These are phyloP conservation scores for Hypoxylon cercidicola DNA, from an alignment of 495 filamentous ascomycete species.

Conservation along the genomic window DNA sequence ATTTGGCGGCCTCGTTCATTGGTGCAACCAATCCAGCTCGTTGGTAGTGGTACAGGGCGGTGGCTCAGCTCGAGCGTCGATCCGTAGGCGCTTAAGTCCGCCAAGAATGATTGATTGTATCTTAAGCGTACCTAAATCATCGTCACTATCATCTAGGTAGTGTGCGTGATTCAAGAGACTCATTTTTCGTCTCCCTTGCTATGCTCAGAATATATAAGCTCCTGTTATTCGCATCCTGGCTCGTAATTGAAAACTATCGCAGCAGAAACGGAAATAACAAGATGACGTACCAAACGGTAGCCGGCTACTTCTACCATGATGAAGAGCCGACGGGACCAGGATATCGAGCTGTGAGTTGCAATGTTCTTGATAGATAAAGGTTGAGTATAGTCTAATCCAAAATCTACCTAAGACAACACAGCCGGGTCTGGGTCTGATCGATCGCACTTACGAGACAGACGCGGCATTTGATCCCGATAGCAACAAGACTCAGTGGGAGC, in stretches of 20 bases:
- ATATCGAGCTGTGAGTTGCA: conserved; percentile 29
- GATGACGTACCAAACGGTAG: conserved; percentile 13
- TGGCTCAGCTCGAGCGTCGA: conserved; percentile 8
- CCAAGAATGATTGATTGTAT: not conserved
- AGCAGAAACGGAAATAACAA: conserved; percentile 4
- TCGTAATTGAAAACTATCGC: not conserved
- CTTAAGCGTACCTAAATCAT: too few species aligned
- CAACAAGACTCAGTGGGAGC: conserved; percentile 44
- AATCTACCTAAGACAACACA: conserved; percentile 35
- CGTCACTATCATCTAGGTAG: too few species aligned
- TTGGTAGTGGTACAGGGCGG: conserved; percentile 12
- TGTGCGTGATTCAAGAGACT: too few species aligned
- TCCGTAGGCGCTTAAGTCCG: conserved; percentile 3
- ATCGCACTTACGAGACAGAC: conserved; percentile 46
- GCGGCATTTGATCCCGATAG: conserved; percentile 23
- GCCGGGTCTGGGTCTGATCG: conserved; percentile 46
- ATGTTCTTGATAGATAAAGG: not conserved
- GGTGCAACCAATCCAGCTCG: conserved; percentile 7
- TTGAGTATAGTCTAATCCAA: conserved; percentile 4
- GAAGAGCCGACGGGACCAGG: conserved; percentile 24
- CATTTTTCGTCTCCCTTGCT: too few species aligned
- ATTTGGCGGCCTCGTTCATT: conserved; percentile 21
- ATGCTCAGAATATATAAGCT: too few species aligned
- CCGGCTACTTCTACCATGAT: conserved; percentile 33
- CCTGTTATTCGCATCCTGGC: not conserved